Conservation (phyloP, 1,139 yeast species). For the Meyerozyma sp. region DNA sequence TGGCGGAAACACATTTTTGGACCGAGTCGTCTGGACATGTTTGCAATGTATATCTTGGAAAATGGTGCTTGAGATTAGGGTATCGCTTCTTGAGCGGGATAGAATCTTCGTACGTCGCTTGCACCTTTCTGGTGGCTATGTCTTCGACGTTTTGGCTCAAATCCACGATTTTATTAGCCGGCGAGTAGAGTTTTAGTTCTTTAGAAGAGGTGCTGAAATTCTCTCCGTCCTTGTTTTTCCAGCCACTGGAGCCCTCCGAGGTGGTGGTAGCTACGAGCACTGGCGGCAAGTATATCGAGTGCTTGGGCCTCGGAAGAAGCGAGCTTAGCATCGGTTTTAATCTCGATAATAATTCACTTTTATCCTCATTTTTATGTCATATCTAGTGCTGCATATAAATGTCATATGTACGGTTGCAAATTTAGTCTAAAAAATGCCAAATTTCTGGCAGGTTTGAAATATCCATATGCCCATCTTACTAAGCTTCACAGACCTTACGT, state of each 20-base stretch:
- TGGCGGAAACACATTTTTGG: constrained; percentile 22
- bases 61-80: constrained; percentile 37
- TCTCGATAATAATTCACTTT: background rate
- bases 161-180: constrained; percentile 25
- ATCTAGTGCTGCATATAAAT: background rate
- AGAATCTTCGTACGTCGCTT: constrained; percentile 33
- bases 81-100: constrained; percentile 35
- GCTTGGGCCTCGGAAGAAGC: constrained; percentile 11
- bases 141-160: constrained; percentile 18
- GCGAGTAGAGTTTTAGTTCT: constrained; percentile 16
- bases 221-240: too few relatives aligned
- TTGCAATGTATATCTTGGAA: constrained; percentile 28
- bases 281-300: constrained; percentile 4
- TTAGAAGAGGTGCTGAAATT: too few relatives aligned
- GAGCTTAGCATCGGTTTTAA: constrained; percentile 8
- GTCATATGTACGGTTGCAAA: too few relatives aligned
- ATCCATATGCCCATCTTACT: constrained; percentile 17
- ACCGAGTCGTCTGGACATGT: constrained; percentile 27
- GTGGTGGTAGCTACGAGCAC: background rate
- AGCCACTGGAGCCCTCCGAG: background rate
- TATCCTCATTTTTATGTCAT: background rate
- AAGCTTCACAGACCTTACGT: constrained; percentile 10
- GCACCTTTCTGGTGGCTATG: constrained; percentile 11
- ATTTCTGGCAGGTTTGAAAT: constrained; percentile 26
- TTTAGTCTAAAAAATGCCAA: constrained; percentile 23